Evolutionary conservation across 352 stramenopile species (phyloP), one percentile per base, ranked within the genome.

Genomic region (Chrysophaeum taylorii): DNA sequence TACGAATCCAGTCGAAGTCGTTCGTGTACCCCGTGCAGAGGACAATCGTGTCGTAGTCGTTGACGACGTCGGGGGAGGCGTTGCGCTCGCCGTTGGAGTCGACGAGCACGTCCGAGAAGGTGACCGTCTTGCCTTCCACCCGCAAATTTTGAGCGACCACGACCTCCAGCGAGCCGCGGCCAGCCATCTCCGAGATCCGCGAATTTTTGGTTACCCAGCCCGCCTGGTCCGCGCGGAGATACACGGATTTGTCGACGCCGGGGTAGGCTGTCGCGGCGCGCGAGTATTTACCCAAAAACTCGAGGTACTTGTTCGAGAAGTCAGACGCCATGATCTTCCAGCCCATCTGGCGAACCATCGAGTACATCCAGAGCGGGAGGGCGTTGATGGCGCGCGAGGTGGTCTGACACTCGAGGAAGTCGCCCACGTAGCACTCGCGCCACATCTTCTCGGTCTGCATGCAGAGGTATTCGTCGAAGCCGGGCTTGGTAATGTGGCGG

Each of bases 11-110:
- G 66, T 25, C n/a, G 27, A 67, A 68, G 27, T 72, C 45, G 15
- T 48, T 12, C 2, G 4, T 12, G 36, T 67, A 72, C 12, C 67
- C 67, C 23, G 67, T 72, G n/a, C 68, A 73, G 36, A 27, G 27
- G 27, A 73, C 36, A 62, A 73, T 68, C 4, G 61, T 53, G 54
- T 73, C 53, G 1, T 38, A 50, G 21, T 68, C 68, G n/a, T 7
- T 7, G 23, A 54, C n/a, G 18, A 7, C 21, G 45, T 31, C 45
- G 7, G 9, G 18, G 23, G 45, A 54, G 45, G 18, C 45, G 5
- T 7, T 7, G 45, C 12, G 4, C 45, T 7, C 9, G 5, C 18
- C 45, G 7, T 31, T 23, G 7, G 45, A 14, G 5, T 14, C 12
- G 12, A 25, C 23, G 45, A 54, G 18, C 18, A 54, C 12, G 45